A percentile compares a stretch with the other conserved stretches of the same genome.
phyloP scores from a whole-genome alignment of 2,329 filamentous ascomycete genomes.

The Sporothrix euskadiensis region DNA sequence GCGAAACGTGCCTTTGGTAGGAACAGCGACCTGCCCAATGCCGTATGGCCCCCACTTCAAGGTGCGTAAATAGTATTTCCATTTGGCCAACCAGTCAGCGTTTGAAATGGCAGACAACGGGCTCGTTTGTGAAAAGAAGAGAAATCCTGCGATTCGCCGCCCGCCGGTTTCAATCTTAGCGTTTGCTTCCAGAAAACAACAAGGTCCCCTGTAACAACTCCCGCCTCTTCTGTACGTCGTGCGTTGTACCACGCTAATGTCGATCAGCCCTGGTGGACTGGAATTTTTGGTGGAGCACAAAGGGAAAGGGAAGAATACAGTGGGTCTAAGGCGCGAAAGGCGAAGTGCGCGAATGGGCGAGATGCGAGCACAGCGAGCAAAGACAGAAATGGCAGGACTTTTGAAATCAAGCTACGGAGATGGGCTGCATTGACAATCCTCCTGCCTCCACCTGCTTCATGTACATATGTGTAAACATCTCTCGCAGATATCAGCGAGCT shows the following conservation, averaged over 20 bases:
- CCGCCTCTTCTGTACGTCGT: not conserved
- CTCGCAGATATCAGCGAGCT: not conserved
- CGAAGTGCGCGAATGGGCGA: slow-evolving; percentile 13
- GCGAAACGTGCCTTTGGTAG: not conserved
- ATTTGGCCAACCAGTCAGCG: not conserved
- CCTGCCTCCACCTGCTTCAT: not conserved
- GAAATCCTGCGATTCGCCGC: slow-evolving; percentile 10
- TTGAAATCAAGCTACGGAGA: not conserved
- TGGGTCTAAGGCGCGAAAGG: slow-evolving; percentile 11
- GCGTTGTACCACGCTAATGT: not conserved
- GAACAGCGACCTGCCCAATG: not conserved
- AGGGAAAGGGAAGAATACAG: not conserved
- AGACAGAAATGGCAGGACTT: not conserved
- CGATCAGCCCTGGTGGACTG: not conserved
- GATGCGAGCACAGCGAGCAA: not conserved
- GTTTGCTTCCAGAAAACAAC: not conserved
- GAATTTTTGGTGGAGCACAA: not conserved
- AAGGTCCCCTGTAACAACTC: not conserved
- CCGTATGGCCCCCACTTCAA: not conserved
- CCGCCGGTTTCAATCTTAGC: not conserved
- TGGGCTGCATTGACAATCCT: slow-evolving; percentile 7
- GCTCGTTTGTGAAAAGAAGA: not conserved
- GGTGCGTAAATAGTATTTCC: not conserved
- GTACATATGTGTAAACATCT: not conserved
- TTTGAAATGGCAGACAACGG: not conserved